A percentile compares a stretch with the other conserved stretches of the same genome.
These are phyloP conservation scores for Talaromyces funiculosus DNA, from an alignment of 2,329 filamentous ascomycete genomes.

Conservation along the genomic window DNA sequence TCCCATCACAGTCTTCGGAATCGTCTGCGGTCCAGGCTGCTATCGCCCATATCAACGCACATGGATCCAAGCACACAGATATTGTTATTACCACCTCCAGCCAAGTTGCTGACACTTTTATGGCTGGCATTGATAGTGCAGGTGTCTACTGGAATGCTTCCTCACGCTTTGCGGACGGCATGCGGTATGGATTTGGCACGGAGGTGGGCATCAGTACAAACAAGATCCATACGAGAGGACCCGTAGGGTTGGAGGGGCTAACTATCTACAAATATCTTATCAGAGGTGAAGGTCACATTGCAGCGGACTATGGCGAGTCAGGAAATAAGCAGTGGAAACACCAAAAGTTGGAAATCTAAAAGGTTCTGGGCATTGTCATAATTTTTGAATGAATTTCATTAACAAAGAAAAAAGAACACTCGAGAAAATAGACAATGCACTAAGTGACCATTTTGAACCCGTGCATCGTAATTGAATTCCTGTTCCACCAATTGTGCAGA, in stretches of 20 bases:
- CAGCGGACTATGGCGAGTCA: conserved; percentile 59
- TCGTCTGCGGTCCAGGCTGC: conserved; percentile 55
- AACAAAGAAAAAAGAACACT: conserved; percentile 7
- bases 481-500: conserved; percentile 7
- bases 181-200: conserved; percentile 95
- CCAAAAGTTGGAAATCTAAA: conserved; percentile 37
- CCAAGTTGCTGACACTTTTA: conserved; percentile 70
- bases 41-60: conserved; percentile 81
- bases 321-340: conserved; percentile 55
- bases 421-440: conserved; percentile 12
- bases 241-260: conserved; percentile 87
- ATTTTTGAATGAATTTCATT: conserved; percentile 12
- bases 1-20: conserved; percentile 43
- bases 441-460: conserved; percentile 6
- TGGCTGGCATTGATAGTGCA: conserved; percentile 77
- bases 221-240: conserved; percentile 92
- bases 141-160: conserved; percentile 97
- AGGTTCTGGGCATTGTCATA: neutral
- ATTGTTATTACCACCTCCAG: conserved; percentile 70
- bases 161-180: conserved; percentile 90
- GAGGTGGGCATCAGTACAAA: conserved; percentile 98
- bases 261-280: conserved; percentile 98
- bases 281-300: conserved; percentile 75
- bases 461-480: conserved; percentile 4
- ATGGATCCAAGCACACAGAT: conserved; percentile 93